Evolutionary conservation across 2,329 filamentous ascomycete species (phyloP), one percentile per base, ranked within the genome.

Genomic region (Macroventuria anomochaeta): DNA sequence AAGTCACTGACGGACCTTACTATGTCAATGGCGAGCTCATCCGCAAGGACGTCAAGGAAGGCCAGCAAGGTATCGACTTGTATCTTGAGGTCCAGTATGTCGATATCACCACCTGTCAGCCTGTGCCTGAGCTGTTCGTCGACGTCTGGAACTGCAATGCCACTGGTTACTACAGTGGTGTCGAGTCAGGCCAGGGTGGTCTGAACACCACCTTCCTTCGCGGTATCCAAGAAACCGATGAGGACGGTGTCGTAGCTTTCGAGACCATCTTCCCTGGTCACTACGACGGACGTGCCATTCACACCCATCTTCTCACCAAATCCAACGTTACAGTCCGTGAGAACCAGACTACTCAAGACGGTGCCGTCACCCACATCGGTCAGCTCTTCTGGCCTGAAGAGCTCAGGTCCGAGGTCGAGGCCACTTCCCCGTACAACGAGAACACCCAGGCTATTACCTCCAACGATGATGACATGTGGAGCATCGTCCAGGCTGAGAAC

Each of bases 51-150:
- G 66, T 84, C 25, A 74, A 69, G 7, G 79, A 82, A 46, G 71
- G 71, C 17, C 73, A 82, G 62, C 53, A 53, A 2, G 82, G 81
- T 37, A 70, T 84, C 20, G 73, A 75, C 31, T 67, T 83, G 32
- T 75, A 76, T 7, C 65, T 83, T 15, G 81, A 82, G 60, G 74
- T 80, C 49, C 81, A 83, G 64, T 73, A 83, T 38, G 73, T 84
- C 36, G 81, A 84, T 56, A 73, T 81, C 28, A 70, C 74, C 18
- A 83, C 80, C 10, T 83, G 81, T 69, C 67, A 81, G 62, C 77
- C 79, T 8, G 74, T 83, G 1, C 68, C 76, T 2, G 67, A 78
- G 38, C 71, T 78, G 13, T 80, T 75, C 41, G 63, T 83, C 23
- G 81, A 84, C 53, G 77, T 83, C 59, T 84, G 82, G 81, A 76